Conservation (phyloP, 1,139 yeast species). For the Chernovozyma aurita region DNA sequence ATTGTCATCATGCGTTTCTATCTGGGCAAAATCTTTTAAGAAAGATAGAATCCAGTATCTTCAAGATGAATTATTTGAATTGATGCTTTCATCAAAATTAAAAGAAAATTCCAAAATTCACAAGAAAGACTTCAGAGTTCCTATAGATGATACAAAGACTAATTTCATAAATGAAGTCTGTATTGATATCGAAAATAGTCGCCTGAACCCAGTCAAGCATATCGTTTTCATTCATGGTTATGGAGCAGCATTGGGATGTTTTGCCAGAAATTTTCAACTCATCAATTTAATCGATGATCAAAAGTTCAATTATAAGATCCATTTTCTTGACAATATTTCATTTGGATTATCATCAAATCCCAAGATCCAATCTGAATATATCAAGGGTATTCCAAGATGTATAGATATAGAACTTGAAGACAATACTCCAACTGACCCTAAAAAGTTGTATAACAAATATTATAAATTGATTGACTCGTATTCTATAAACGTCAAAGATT, state of each 20-base stretch:
- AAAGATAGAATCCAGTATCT: conserved; percentile 22
- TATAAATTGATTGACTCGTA: conserved; percentile 38
- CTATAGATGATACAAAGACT: conserved; percentile 23
- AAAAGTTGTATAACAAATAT: conserved; percentile 35
- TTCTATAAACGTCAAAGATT: conserved; percentile 23
- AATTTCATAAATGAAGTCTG: conserved; percentile 35
- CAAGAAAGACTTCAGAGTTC: conserved; percentile 16
- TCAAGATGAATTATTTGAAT: conserved; percentile 33
- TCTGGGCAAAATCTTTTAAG: conserved; percentile 32
- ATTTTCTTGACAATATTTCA: conserved; percentile 79
- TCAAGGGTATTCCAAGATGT: conserved; percentile 18
- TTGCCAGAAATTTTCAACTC: conserved; percentile 67
- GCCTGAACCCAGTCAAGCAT: conserved; percentile 25
- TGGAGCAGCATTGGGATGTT: conserved; percentile 86
- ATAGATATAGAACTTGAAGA: conserved; percentile 31
- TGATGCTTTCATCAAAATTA: conserved; percentile 26
- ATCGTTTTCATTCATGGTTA: conserved; percentile 84
- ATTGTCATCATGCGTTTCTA: conserved; percentile 12
- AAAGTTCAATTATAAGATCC: conserved; percentile 47
- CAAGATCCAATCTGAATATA: conserved; percentile 13
- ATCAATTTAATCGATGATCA: conserved; percentile 35
- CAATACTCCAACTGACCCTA: conserved; percentile 24
- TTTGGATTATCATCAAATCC: conserved; percentile 80
- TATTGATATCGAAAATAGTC: conserved; percentile 24
- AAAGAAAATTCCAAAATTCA: conserved; percentile 22